Conservation (phyloP, 331 rosid species). For the Malus hybrid region DNA sequence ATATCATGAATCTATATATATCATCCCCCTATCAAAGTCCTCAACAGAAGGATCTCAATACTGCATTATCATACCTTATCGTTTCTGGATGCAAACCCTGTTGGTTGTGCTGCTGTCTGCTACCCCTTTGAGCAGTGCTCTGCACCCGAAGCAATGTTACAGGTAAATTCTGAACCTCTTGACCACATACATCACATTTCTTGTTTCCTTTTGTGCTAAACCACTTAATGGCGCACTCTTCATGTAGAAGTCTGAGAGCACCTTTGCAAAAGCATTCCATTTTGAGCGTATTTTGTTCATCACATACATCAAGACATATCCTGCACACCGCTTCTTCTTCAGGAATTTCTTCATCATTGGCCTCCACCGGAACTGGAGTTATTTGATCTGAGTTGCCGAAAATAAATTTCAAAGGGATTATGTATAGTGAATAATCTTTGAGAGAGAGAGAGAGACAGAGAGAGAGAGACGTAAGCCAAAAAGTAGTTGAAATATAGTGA, state of each 20-base stretch:
- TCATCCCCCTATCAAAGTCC: not conserved
- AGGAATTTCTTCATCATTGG: conserved; percentile 84
- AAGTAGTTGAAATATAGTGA: not conserved
- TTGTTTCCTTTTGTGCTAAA: conserved; percentile 79
- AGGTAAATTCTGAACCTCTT: conserved; percentile 85
- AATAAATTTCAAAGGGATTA: not conserved
- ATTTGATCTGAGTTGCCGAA: conserved; percentile 58
- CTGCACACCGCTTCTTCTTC: conserved; percentile 99
- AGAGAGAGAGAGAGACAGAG: not conserved
- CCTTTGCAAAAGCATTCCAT: conserved; percentile 99
- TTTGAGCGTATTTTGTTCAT: conserved; percentile 84
- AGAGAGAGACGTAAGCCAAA: not conserved
- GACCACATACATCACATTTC: conserved; percentile 80
- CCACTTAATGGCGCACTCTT: conserved; percentile 83
- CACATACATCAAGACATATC: conserved; percentile 80
- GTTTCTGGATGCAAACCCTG: conserved; percentile 39
- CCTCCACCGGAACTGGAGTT: conserved; percentile 56
- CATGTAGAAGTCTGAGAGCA: conserved; percentile 80
- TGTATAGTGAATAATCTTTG: too few relatives aligned
- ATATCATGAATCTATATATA: not conserved
- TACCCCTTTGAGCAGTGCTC: conserved; percentile 43
- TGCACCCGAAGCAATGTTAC: conserved; percentile 82
- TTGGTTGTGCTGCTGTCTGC: conserved; percentile 40
- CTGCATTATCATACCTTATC: conserved; percentile 41
- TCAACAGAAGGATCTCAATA: not conserved